Conservation (phyloP, 805 yeast genomes). For the Hermanozyma aechmeae region DNA sequence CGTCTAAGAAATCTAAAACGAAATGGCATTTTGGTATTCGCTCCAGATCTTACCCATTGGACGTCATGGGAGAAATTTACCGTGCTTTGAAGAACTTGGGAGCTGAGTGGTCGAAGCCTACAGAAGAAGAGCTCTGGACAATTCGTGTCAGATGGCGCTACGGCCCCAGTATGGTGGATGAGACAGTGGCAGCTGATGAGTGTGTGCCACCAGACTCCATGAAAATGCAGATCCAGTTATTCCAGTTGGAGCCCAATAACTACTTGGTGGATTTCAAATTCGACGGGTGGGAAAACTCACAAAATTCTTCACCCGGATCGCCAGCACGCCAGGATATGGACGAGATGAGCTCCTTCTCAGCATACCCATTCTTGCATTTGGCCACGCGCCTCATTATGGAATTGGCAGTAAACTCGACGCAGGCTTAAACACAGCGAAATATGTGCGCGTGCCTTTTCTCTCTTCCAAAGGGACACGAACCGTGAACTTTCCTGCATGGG, state of each 20-base stretch:
- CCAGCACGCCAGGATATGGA: slow-evolving; percentile 37
- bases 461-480: too few species aligned
- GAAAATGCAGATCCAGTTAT: slow-evolving; percentile 95
- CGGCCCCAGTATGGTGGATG: slow-evolving; percentile 15
- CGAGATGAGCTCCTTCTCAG: slow-evolving; percentile 84
- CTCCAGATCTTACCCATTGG: slow-evolving; percentile 91
- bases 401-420: slow-evolving; percentile 85
- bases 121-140: slow-evolving; percentile 94
- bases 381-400: slow-evolving; percentile 94
- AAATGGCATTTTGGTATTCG: slow-evolving; percentile 99
- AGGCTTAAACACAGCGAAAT: too few species aligned
- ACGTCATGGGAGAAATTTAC: slow-evolving; percentile 97
- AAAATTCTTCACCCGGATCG: slow-evolving; percentile 16
- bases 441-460: too few species aligned
- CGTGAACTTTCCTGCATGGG: too few species aligned
- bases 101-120: slow-evolving; percentile 95
- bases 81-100: slow-evolving; percentile 88
- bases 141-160: slow-evolving; percentile 92
- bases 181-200: slow-evolving; percentile 12
- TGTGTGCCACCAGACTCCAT: slow-evolving; percentile 59
- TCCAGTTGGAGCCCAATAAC: slow-evolving; percentile 92
- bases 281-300: slow-evolving; percentile 81
- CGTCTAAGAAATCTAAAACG: slow-evolving; percentile 79
- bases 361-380: slow-evolving; percentile 88
- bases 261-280: slow-evolving; percentile 95